Base-by-base conservation (phyloP, 2,329 filamentous ascomycete species). In the Ophiocordyceps sinensis region DNA sequence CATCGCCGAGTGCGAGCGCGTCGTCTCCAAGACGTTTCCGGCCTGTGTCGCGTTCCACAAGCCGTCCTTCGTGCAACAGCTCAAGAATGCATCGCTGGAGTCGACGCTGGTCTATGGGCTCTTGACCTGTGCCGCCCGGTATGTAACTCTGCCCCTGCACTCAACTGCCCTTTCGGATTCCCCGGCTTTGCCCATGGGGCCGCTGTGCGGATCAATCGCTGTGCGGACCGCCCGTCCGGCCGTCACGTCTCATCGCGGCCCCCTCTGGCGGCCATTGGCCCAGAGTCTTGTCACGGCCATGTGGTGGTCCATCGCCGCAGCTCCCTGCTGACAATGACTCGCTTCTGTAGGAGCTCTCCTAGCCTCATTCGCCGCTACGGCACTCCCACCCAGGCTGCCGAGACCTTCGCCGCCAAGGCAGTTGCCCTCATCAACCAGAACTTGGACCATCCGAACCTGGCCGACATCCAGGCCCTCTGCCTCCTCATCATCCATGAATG, bases 31-130 rank as follows among this genome's bases (percentile, higher is more conserved):
- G 62, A 75, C 72, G 13, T 67, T 77, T 49, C 73, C 73, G 32
- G 71, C 73, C 46, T 77, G 72, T 53, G 71, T 77, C 35, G 73
- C 73, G 51, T 77, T 77, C 53, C 73, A 77, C 61, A 77, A 76
- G 60, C 73, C 73, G 8, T 73, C 73, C 3, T 77, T 77, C 56
- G 55, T 77, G 29, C 71, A 75, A 57, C 73, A 76, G 53, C 64
- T 77, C 39, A 77, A 76, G 61, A 72, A 64, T 49, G 66, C 63
- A 19, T 64, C 66, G 3, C 64, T 77, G 29, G 73, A 77, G 43
- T 61, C 67, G 28, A 71, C 70, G 38, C 70, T 77, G 47, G 65
- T 75, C 42, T 74, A 75, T 46, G 73, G 72, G 13, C 66, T 77
- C 29, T 60, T 77, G 49, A 72, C 71, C 38, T 72, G 67, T 38